A percentile compares a stretch with the other conserved stretches of the same genome.
These are phyloP conservation scores for Aureobasidium sp. DNA, from an alignment of 2,329 filamentous ascomycete species.

Conservation along the genomic window DNA sequence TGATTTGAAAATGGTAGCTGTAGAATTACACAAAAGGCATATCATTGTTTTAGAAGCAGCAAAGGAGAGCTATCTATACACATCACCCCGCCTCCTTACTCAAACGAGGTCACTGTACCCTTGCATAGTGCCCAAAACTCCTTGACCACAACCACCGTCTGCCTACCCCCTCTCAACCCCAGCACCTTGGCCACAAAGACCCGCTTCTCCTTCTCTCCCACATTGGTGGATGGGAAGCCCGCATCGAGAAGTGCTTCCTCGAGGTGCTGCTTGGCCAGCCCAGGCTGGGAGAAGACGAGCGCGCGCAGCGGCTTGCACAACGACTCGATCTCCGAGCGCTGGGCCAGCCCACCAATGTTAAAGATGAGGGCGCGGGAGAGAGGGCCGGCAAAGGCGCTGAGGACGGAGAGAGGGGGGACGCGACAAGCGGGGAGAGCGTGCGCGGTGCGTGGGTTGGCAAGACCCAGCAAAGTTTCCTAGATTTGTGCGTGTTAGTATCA, in stretches of 20 bases:
- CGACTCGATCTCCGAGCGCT: slow-evolving; percentile 64
- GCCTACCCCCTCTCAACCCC: slow-evolving; percentile 54
- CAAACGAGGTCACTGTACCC: slow-evolving; percentile 28
- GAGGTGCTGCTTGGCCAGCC: slow-evolving; percentile 32
- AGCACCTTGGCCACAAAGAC: slow-evolving; percentile 60
- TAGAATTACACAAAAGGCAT: neutral
- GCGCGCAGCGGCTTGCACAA: slow-evolving; percentile 64
- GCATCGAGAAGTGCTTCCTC: slow-evolving; percentile 47
- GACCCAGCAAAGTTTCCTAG: slow-evolving; percentile 19
- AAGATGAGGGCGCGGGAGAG: slow-evolving; percentile 52
- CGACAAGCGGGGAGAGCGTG: slow-evolving; percentile 22
- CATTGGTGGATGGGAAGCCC: slow-evolving; percentile 47
- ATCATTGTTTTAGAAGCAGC: neutral
- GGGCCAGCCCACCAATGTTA: slow-evolving; percentile 60
- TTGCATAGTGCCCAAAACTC: slow-evolving; percentile 67
- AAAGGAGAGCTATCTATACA: neutral
- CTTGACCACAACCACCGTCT: slow-evolving; percentile 58
- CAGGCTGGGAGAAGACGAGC: slow-evolving; percentile 33
- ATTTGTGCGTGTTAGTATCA: slow-evolving; percentile 6
- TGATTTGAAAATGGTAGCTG: neutral
- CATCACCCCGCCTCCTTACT: neutral
- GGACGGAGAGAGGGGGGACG: slow-evolving; percentile 28
- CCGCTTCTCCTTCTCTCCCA: slow-evolving; percentile 51
- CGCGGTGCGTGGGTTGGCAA: slow-evolving; percentile 21
- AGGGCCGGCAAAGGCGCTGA: slow-evolving; percentile 53